Base-by-base conservation (phyloP, 2,329 filamentous ascomycete genomes). In the Chaetomium sp. region DNA sequence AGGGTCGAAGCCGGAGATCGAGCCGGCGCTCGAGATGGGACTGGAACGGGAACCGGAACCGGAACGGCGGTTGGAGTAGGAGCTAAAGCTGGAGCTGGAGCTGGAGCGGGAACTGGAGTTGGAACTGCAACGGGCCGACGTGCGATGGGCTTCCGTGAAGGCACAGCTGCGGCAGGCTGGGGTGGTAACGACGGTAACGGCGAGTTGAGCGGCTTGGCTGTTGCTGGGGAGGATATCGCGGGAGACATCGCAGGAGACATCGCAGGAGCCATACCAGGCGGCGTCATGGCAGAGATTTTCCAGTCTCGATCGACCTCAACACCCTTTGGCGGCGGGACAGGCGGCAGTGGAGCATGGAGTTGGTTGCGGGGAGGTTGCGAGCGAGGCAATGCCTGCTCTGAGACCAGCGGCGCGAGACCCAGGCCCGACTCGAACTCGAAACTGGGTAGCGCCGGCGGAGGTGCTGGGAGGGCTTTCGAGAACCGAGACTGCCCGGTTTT, bases 401-500 rank as follows among this genome's bases (percentile, higher is more conserved):
- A 14, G 9, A 5, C 49, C 19, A 58, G 61, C 32, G 57, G 62
- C 34, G 58, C 5, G 12, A 53, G 27, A 46, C 44, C 45, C 8
- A 53, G 34, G 19, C 56, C 47, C 35, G 62, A 54, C 9, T 66
- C 55, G n/a, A 59, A 56, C 33, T 57, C 50, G 27, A 59, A 62
- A 52, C 60, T 61, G 49, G 63, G 58, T 54, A 63, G 59, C 35
- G 73, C 68, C 19, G 19, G 19, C 52, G 79, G 78, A 64, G 77
- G 76, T 54, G 73, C 71, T 37, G 79, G 80, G 60, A 83, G 70
- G 37, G 78, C 79, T 70, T 83, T 83, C 65, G 79, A 81, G 69
- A 79, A 80, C 67, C 79, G 78, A 62, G 79, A 82, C 53, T 72
- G 70, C 63, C 77, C 77, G 11, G 58, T 55, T 58, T 61, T 64